Evolutionary conservation across 768 basidiomycete genomes (phyloP).

Genomic region (Melanogaster broomeanus): DNA sequence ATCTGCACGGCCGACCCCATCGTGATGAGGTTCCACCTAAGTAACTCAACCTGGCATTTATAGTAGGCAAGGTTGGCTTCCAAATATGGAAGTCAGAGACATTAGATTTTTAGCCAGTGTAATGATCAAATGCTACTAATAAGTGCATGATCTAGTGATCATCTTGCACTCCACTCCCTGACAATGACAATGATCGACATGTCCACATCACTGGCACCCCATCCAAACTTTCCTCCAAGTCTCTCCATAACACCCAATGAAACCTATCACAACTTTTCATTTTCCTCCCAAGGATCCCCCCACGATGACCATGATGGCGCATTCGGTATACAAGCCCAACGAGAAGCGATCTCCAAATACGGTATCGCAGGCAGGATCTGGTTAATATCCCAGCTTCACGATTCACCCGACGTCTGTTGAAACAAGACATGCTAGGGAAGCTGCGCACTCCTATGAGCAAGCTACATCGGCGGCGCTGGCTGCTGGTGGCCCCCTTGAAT

Average conservation of each 20-base stretch:
- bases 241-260: conserved; percentile 41
- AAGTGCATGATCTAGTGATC: too few relatives aligned
- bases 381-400: conserved; percentile 42
- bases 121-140: too few relatives aligned
- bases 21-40: background rate
- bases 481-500: conserved; percentile 38
- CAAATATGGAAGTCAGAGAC: background rate
- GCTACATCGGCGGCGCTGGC: conserved; percentile 49
- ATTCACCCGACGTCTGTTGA: background rate
- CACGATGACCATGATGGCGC: background rate
- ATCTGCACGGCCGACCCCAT: conserved; percentile 14
- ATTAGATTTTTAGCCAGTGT: too few relatives aligned
- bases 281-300: background rate
- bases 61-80: background rate
- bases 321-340: conserved; percentile 44
- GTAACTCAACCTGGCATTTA: background rate
- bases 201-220: background rate
- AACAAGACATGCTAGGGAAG: conserved; percentile 57
- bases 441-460: conserved; percentile 59
- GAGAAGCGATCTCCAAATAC: conserved; percentile 62
- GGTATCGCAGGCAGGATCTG: conserved; percentile 88
- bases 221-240: conserved; percentile 48
- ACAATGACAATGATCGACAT: background rate
- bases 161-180: background rate
- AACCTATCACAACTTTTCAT: background rate